Evolutionary conservation across 1,139 yeast genomes (phyloP), one percentile per base, ranked within the genome.

Genomic region (Debaryomyces fabryi): DNA sequence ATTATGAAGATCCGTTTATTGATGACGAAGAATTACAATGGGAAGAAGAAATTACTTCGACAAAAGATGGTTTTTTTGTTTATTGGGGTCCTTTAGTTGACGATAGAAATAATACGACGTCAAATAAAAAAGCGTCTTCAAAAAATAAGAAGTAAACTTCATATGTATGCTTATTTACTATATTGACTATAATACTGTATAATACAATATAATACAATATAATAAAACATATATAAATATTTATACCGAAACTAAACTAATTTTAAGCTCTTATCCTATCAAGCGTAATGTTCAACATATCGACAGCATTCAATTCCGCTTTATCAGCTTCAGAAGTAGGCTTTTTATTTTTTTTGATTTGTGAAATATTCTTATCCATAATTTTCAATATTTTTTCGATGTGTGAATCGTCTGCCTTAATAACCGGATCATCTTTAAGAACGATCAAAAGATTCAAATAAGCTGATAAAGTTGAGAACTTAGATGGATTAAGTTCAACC

Each of bases 11-110:
- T 68, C 99, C 99, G 1, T 95, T 95, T 62, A 93, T 95, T 52
- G 99, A 95, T 69, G 99, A 95, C 65, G 82, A 88, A 24, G 99
- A 93, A 67, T 74, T 91, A 59, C 81, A 84, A 52, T 88, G 95
- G 88, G 98, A 93, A 65, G 97, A 92, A 64, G 95, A 88, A 57
- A 85, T 96, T 8, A 93, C 95, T 2, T 83, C 95, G 1, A 91
- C 97, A 0, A 88, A 88, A 56, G 98, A 93, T 61, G 99, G 99
- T 2, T 95, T 93, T 65, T 95, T 93, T 60, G 97, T 95, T 0
- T 95, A 86, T 65, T 89, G 92, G 75, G 99, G 99, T 0, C 96
- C 97, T 4, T 73, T 95, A 52, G 85, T 88, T 29, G 93, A 87
- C 49, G 95, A 87, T 54, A 55, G 76, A 49, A 59, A 49, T 25